A percentile compares a stretch with the other conserved stretches of the same genome.
Conservation (phyloP, 768 basidiomycete genomes). For the Serendipita indica region DNA sequence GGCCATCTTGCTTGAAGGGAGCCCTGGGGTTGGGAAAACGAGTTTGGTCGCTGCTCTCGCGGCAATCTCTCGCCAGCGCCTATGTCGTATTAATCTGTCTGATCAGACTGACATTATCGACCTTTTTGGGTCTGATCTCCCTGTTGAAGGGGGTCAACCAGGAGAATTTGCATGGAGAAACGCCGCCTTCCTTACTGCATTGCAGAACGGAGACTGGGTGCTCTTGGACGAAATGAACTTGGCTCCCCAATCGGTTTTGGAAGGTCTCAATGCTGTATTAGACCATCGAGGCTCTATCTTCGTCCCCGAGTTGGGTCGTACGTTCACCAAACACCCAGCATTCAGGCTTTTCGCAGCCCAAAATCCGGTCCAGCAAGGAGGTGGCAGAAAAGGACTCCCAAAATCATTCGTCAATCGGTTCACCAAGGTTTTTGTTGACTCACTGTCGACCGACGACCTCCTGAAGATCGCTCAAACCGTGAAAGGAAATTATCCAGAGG, state of each 20-base stretch:
- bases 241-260: conserved; percentile 89
- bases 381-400: conserved; percentile 91
- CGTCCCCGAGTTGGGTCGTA: conserved; percentile 84
- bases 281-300: conserved; percentile 93
- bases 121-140: conserved; percentile 90
- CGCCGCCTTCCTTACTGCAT: conserved; percentile 82
- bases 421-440: conserved; percentile 90
- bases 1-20: conserved; percentile 90
- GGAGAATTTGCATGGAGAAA: conserved; percentile 97
- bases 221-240: conserved; percentile 98
- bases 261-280: conserved; percentile 89
- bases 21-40: conserved; percentile 96
- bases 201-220: conserved; percentile 96
- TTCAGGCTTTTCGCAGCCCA: conserved; percentile 98
- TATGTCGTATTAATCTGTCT: conserved; percentile 91
- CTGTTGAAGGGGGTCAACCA: conserved; percentile 76
- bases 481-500: conserved; percentile 44
- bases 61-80: conserved; percentile 53
- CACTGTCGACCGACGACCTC: conserved; percentile 64
- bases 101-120: conserved; percentile 97
- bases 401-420: conserved; percentile 97
- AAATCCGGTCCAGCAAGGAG: conserved; percentile 90
- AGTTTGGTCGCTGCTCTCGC: conserved; percentile 82
- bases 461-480: conserved; percentile 60
- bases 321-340: conserved; percentile 76